Evolutionary conservation across 495 filamentous ascomycete genomes (phyloP).

Genomic region (Evansstolkia leycettana): DNA sequence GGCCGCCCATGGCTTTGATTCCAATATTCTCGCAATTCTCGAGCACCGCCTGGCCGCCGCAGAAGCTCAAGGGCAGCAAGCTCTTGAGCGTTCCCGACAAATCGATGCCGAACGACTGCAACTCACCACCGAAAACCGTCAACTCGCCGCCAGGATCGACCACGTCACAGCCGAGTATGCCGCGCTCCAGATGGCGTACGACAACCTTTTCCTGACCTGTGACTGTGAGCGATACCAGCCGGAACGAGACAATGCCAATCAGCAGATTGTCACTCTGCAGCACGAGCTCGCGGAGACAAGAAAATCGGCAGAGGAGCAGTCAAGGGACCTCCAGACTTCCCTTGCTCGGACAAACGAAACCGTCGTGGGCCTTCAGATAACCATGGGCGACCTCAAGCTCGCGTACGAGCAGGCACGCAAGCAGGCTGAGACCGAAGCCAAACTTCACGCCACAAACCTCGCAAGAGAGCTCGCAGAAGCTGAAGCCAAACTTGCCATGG

Average conservation of each 20-base stretch:
- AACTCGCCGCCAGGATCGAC: background rate
- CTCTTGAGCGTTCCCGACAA: background rate
- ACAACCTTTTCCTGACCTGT: too few relatives aligned
- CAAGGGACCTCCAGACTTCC: background rate
- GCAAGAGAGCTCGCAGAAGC: background rate
- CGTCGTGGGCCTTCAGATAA: background rate
- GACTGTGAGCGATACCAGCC: background rate
- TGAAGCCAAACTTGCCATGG: conserved; percentile 1
- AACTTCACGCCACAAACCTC: background rate
- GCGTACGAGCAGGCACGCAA: conserved; percentile 2
- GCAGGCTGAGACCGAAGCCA: conserved; percentile 1
- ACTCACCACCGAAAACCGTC: background rate
- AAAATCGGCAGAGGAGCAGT: background rate
- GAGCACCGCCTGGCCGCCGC: conserved; percentile 1
- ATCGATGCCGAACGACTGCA: background rate
- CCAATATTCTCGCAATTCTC: background rate
- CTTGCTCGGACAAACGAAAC: background rate
- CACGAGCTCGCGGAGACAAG: background rate
- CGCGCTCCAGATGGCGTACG: background rate
- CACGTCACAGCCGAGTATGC: background rate
- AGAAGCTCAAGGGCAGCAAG: background rate
- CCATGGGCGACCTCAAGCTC: conserved; percentile 3
- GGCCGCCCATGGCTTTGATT: too few relatives aligned
- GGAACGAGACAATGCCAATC: conserved; percentile 2
- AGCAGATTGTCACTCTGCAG: background rate